These are phyloP conservation scores for Bacterosira constricta DNA, from an alignment of 108 stramenopile species.

Conservation along the genomic window DNA sequence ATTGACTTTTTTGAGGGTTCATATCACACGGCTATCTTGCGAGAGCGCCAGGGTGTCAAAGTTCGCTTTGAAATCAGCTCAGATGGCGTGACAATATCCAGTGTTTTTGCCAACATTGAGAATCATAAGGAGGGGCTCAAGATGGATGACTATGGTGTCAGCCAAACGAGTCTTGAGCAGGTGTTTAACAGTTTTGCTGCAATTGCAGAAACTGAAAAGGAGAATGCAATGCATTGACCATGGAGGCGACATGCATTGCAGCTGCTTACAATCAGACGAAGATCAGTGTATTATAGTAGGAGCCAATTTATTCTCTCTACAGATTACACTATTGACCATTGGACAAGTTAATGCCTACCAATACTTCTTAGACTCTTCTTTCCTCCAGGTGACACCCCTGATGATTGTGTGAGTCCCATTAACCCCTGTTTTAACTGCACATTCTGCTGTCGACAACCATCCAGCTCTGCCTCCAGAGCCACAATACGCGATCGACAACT, in stretches of 20 bases:
- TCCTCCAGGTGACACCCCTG: conserved; percentile 1
- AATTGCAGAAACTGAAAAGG: conserved; percentile 64
- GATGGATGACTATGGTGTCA: conserved; percentile 76
- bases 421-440: conserved; percentile 60
- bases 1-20: conserved; percentile 49
- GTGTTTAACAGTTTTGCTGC: conserved; percentile 85
- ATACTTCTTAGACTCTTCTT: conserved; percentile 41
- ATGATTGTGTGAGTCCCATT: conserved; percentile 6
- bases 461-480: conserved; percentile 75
- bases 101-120: conserved; percentile 74
- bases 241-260: no score
- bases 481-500: conserved; percentile 74
- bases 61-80: conserved; percentile 73
- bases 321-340: no score
- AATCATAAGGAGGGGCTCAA: conserved; percentile 59
- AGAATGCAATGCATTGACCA: no score
- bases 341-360: conserved; percentile 73
- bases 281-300: no score
- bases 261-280: no score
- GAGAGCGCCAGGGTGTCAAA: conserved; percentile 84
- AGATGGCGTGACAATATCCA: conserved; percentile 63
- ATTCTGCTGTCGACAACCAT: conserved; percentile 78
- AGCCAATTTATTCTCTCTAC: no score
- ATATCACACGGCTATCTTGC: conserved; percentile 61
- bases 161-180: conserved; percentile 82